These are phyloP conservation scores for Phaeosphaeria sp. DNA, from an alignment of 2,329 filamentous ascomycete genomes.

Conservation along the genomic window DNA sequence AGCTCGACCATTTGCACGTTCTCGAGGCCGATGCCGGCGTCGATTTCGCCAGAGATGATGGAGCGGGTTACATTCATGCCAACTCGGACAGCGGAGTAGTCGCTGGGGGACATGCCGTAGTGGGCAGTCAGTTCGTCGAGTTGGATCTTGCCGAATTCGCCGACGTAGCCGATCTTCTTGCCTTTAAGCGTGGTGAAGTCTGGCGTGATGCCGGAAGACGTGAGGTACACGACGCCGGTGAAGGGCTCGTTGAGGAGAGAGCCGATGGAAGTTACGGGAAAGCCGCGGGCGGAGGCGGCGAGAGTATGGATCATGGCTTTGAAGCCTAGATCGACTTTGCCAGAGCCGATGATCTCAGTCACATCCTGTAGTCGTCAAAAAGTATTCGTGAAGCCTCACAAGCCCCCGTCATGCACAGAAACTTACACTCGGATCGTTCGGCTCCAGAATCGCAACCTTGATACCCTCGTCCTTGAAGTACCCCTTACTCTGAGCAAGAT, in stretches of 20 bases:
- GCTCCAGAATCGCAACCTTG: conserved; percentile 78
- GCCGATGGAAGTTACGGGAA: conserved; percentile 74
- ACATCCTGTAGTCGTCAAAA: conserved; percentile 62
- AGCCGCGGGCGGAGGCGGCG: conserved; percentile 76
- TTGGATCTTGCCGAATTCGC: conserved; percentile 82
- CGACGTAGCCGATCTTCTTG: conserved; percentile 80
- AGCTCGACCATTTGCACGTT: conserved; percentile 86
- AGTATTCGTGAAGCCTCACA: conserved; percentile 4
- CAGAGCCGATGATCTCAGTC: conserved; percentile 79
- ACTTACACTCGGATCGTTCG: conserved; percentile 74
- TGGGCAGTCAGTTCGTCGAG: conserved; percentile 81
- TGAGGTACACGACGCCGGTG: conserved; percentile 79
- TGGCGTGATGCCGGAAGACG: conserved; percentile 73
- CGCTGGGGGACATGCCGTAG: conserved; percentile 74
- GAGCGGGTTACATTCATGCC: conserved; percentile 83
- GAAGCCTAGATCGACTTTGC: conserved; percentile 79
- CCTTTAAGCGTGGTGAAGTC: conserved; percentile 78
- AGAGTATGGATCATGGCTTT: conserved; percentile 87
- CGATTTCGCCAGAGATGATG: conserved; percentile 74
- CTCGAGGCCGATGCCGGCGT: conserved; percentile 78
- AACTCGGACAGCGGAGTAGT: conserved; percentile 79
- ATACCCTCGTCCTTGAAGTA: conserved; percentile 78
- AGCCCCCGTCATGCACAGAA: not conserved
- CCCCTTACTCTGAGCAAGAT: conserved; percentile 77
- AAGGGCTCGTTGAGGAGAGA: conserved; percentile 81